Conservation (phyloP, 805 yeast genomes). For the Ogataea siamensis region DNA sequence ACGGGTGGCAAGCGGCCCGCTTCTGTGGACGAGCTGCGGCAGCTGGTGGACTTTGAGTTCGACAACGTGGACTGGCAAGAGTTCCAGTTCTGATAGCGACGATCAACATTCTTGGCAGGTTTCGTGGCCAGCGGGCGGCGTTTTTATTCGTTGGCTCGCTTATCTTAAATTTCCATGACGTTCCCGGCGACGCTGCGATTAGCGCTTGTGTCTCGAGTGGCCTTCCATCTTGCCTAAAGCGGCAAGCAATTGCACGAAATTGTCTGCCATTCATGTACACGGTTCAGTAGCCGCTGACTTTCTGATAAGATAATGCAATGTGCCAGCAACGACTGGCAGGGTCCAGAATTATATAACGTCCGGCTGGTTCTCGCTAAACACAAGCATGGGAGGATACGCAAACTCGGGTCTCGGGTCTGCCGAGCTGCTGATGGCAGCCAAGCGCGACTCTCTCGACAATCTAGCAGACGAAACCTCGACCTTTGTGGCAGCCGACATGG, state of each 20-base stretch:
- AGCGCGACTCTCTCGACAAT: slow-evolving; percentile 26
- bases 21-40: slow-evolving; percentile 9
- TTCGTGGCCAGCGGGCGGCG: too few species aligned
- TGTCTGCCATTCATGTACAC: neutral
- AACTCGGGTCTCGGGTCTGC: slow-evolving; percentile 35
- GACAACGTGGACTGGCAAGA: slow-evolving; percentile 14
- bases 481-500: slow-evolving; percentile 44
- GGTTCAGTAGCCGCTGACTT: neutral
- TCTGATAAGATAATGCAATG: slow-evolving; percentile 5
- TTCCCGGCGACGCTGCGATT: neutral
- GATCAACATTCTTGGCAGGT: too few species aligned
- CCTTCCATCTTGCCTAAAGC: slow-evolving; percentile 1
- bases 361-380: neutral
- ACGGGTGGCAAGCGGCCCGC: slow-evolving; percentile 33
- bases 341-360: neutral
- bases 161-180: neutral
- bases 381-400: slow-evolving; percentile 31
- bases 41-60: slow-evolving; percentile 15
- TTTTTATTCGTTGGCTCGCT: neutral
- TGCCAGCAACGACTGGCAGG: neutral
- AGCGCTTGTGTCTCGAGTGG: neutral
- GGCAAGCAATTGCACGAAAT: slow-evolving; percentile 5
- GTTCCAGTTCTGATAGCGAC: slow-evolving; percentile 2
- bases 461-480: slow-evolving; percentile 39
- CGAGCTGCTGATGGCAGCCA: slow-evolving; percentile 21